phyloP scores from a whole-genome alignment of 306 rosid genomes.

The Fragaria ananassa region DNA sequence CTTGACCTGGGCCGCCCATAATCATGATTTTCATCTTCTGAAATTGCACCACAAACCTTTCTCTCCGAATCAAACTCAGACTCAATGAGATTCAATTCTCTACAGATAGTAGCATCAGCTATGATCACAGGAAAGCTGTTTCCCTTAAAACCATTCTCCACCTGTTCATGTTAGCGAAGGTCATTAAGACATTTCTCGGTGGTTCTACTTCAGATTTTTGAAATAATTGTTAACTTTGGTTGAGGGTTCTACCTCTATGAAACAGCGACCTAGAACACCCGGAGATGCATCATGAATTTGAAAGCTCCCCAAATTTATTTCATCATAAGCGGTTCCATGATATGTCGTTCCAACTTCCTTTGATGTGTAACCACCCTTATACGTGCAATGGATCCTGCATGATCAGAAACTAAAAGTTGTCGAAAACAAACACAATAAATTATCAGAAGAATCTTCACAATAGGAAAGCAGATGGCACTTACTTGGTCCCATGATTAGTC shows the following conservation, averaged over 20 bases:
- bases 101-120: conserved; percentile 73
- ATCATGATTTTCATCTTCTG: conserved; percentile 45
- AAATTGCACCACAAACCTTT: conserved; percentile 40
- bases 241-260: conserved; percentile 63
- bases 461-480: conserved; percentile 29
- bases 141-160: conserved; percentile 87
- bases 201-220: conserved; percentile 4
- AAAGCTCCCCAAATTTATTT: conserved; percentile 55
- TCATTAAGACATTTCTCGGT: background rate
- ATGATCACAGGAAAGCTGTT: conserved; percentile 77
- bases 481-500: conserved; percentile 70
- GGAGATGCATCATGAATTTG: conserved; percentile 55
- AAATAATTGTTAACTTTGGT: background rate
- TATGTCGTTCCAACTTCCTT: conserved; percentile 49
- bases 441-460: conserved; percentile 17
- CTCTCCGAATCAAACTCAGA: conserved; percentile 52
- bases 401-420: conserved; percentile 19
- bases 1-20: conserved; percentile 53
- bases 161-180: conserved; percentile 45
- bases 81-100: conserved; percentile 68
- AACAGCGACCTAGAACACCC: conserved; percentile 71
- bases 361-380: conserved; percentile 58
- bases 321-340: conserved; percentile 49
- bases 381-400: conserved; percentile 81
- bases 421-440: conserved; percentile 15